A percentile compares a stretch with the other conserved stretches of the same genome.
Conservation (phyloP, 345 rosid species). For the Murraya koenigii region DNA sequence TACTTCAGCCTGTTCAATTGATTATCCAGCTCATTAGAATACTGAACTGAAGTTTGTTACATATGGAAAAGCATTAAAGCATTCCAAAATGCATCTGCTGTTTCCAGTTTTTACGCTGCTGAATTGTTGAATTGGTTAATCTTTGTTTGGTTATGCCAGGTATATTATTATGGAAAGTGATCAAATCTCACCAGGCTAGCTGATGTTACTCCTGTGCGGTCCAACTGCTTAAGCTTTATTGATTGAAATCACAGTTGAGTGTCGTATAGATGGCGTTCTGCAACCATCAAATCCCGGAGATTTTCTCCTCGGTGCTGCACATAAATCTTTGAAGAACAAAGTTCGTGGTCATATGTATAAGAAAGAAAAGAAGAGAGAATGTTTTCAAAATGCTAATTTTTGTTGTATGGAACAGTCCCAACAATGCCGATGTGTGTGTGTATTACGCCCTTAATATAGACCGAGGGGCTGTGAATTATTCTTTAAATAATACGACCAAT, state of each 20-base stretch:
- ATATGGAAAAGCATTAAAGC: too few species aligned
- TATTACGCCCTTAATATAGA: too few species aligned
- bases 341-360: too few species aligned
- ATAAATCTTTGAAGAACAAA: background rate
- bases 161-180: slow-evolving; percentile 33
- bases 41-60: background rate
- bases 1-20: background rate
- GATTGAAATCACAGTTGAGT: background rate
- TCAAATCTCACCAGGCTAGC: background rate
- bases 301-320: background rate
- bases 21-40: background rate
- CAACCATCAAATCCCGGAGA: background rate
- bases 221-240: background rate
- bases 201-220: background rate
- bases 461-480: too few species aligned
- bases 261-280: background rate
- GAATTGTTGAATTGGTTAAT: background rate
- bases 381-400: background rate
- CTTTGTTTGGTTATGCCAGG: slow-evolving; percentile 24
- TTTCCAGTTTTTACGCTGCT: background rate
- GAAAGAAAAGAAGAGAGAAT: background rate
- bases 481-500: too few species aligned
- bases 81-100: background rate
- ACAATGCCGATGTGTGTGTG: slow-evolving; percentile 1
- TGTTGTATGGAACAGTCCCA: background rate